Base-by-base conservation (phyloP, 345 rosid genomes). In the Lumnitzera racemosa region DNA sequence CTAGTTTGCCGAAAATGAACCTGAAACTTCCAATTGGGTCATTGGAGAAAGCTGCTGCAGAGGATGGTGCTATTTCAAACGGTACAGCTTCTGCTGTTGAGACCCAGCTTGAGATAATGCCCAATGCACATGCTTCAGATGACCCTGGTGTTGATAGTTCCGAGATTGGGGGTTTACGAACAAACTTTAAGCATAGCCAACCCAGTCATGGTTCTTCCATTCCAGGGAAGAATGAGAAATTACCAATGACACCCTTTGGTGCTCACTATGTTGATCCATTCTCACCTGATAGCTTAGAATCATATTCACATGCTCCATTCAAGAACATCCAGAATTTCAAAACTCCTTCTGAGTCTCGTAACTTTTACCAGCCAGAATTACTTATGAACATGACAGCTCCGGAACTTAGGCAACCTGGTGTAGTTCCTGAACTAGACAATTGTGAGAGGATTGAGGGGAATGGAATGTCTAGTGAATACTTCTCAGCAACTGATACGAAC, bases 401-500 rank as follows among this genome's bases (percentile, higher is more conserved):
- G 58, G 90, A 77, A 55, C 79, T 53, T 63, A 67, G 73, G 49
- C 79, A 68, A 56, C 47, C 57, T 56, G 71, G 46, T 54, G 78
- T 75, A 67, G 56, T 68, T 46, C 61, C 56, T 15, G 84, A 85
- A 47, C 59, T 64, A 57, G 36, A 70, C 52, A 82, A 77, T 48
- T 56, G 75, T 66, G 86, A 79, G 66, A 69, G 67, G 68, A 56
- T 67, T 63, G 76, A 74, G 55, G 88, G 75, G 53, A 79, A 79
- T 61, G 88, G 81, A 53, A 72, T 55, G n/a, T 77, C 96, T 11
- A 66, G 77, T 50, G 94, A 90, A 61, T 88, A 83, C 66, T 85
- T 88, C 72, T 80, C 92, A 17, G 69, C 98, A 3, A 59, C 90
- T 13, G 98, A 88, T 68, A 79, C 96, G 15, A 79, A 88, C 73